A percentile compares a stretch with the other conserved stretches of the same genome.
Evolutionary conservation across 495 filamentous ascomycete genomes (phyloP).

Genomic region (Lineolata rhizophorae): DNA sequence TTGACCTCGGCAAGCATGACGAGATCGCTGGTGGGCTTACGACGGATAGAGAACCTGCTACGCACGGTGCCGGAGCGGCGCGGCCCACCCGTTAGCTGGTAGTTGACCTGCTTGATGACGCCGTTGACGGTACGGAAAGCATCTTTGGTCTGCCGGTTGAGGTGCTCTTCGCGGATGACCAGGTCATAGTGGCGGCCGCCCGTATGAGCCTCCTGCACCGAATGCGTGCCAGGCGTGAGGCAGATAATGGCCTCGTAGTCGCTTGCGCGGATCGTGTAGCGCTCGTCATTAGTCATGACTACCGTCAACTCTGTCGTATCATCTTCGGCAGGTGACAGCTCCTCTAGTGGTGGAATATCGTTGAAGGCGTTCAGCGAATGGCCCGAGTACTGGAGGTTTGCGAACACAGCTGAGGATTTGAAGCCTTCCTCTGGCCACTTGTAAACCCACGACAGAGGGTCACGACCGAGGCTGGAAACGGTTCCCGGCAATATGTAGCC

Average conservation of each 20-base stretch:
- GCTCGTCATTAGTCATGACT: slow-evolving; percentile 13
- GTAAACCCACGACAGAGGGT: slow-evolving; percentile 13
- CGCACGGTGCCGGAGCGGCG: slow-evolving; percentile 1
- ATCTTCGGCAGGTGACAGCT: slow-evolving; percentile 6
- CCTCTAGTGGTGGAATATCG: slow-evolving; percentile 15
- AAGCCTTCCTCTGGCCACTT: slow-evolving; percentile 19
- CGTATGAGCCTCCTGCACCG: slow-evolving; percentile 7
- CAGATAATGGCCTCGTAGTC: slow-evolving; percentile 15
- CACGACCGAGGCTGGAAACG: slow-evolving; percentile 9
- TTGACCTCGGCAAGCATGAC: slow-evolving; percentile 6
- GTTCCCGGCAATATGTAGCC: slow-evolving; percentile 16
- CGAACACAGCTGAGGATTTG: slow-evolving; percentile 13
- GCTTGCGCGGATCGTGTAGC: slow-evolving; percentile 9
- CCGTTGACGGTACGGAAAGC: slow-evolving; percentile 11
- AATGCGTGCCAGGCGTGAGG: slow-evolving; percentile 11
- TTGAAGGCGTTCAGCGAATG: slow-evolving; percentile 11
- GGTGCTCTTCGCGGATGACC: slow-evolving; percentile 8
- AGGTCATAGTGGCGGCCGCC: slow-evolving; percentile 11
- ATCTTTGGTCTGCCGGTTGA: slow-evolving; percentile 10
- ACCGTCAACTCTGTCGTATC: slow-evolving; percentile 10
- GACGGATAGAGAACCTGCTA: neutral
- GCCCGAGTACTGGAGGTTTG: slow-evolving; percentile 14
- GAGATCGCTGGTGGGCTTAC: slow-evolving; percentile 3
- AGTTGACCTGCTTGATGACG: slow-evolving; percentile 9
- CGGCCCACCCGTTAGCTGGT: slow-evolving; percentile 2